These are phyloP conservation scores for Diaporthe sp. DNA, from an alignment of 2,329 filamentous ascomycete species.

Conservation along the genomic window DNA sequence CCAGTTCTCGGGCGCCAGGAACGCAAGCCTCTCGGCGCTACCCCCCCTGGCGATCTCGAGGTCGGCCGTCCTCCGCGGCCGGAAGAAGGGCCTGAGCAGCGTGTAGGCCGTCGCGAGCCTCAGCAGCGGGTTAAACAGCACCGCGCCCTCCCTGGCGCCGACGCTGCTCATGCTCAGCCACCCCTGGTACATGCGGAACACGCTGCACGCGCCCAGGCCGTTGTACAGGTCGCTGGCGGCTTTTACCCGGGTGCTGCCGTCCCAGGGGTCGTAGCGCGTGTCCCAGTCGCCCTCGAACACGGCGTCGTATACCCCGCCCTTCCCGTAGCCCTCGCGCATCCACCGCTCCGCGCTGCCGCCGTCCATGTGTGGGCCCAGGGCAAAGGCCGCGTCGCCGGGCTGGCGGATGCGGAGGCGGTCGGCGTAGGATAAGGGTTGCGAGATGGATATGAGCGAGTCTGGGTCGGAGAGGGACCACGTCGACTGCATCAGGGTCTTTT, in stretches of 20 bases:
- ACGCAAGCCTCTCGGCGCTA: conserved; percentile 51
- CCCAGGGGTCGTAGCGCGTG: conserved; percentile 81
- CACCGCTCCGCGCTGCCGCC: conserved; percentile 83
- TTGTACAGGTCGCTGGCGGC: conserved; percentile 84
- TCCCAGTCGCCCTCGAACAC: conserved; percentile 86
- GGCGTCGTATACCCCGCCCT: conserved; percentile 77
- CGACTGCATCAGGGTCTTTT: conserved; percentile 70
- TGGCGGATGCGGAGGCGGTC: conserved; percentile 80
- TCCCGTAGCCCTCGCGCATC: conserved; percentile 78
- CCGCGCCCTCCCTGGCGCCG: conserved; percentile 81
- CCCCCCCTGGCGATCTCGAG: conserved; percentile 16
- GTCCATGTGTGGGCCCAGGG: conserved; percentile 80
- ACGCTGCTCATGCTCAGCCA: conserved; percentile 87
- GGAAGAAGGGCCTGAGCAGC: conserved; percentile 88
- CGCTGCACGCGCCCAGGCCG: conserved; percentile 84
- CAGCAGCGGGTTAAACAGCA: conserved; percentile 85
- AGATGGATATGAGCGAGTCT: conserved; percentile 59
- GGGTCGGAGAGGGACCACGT: conserved; percentile 38
- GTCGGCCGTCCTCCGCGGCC: conserved; percentile 48
- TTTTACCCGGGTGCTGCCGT: conserved; percentile 76
- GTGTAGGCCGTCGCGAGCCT: conserved; percentile 83
- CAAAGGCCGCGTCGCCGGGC: conserved; percentile 79
- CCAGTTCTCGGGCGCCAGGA: conserved; percentile 71
- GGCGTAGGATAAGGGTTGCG: conserved; percentile 75
- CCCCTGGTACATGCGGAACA: conserved; percentile 91